Base-by-base conservation (phyloP, 2,329 filamentous ascomycete species). In the Ramularia collo-cygni region DNA sequence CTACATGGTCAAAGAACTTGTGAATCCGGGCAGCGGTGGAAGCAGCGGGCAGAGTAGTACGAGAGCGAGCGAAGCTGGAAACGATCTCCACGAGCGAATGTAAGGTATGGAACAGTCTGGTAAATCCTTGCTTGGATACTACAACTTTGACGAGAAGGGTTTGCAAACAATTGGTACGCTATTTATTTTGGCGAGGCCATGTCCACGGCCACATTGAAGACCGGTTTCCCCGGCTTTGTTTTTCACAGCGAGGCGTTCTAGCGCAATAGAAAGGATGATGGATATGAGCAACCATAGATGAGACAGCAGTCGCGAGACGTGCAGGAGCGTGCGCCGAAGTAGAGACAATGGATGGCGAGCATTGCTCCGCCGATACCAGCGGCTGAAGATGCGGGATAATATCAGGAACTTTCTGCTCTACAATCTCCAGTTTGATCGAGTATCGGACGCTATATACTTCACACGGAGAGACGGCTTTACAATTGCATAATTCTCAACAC, bases 1-100 rank as follows among this genome's bases (percentile, higher is more conserved):
- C 14, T 58, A 57, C 40, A 54, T 58, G 63, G 83, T 94, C 30
- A 84, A 84, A 2, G 90, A 95, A 55, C 74, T 95, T 40, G 69
- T 94, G 43, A 82, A 82, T 47, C 74, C 69, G 35, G 66, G 67
- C 16, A 92, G 85, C 31, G 76, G 83, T 29, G 79, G 76, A 32
- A 86, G 81, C 57, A 94, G 86, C 52, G 70, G 56, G n/a, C 47
- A 54, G 24, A 59, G 44, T 38, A 60, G 57, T 33, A 53, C 55
- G 35, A 42, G 55, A 24, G 50, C 39, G 26, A 61, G 58, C 39
- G 57, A 60, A 37, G 56, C 56, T 29, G 57, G 56, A 13, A 54
- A 57, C 40, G 56, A 59, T 36, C 47, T 59, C 18, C 53, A 56
- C n/a, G 55, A 58, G 33, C 47, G 55, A 38, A 28, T 47, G 34